Conservation (phyloP, 2,329 filamentous ascomycete species). For the Microcyclosporella mali region DNA sequence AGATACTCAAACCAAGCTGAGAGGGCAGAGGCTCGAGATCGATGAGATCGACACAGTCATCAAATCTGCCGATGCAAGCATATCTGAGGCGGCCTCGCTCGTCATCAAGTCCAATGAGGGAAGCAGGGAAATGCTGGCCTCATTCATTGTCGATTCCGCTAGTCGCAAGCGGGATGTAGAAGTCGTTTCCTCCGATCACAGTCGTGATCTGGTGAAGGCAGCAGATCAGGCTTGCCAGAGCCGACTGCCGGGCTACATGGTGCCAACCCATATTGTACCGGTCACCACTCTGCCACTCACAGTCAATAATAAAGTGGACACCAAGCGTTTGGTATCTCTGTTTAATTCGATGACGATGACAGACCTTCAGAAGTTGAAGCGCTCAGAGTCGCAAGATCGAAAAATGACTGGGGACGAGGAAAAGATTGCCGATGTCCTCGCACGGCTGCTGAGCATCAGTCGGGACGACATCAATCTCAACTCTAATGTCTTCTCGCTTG, state of each 20-base stretch:
- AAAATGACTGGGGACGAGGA: slow-evolving; percentile 36
- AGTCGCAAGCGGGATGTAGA: slow-evolving; percentile 18
- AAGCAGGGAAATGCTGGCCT: slow-evolving; percentile 75
- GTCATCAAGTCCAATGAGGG: slow-evolving; percentile 66
- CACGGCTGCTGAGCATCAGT: slow-evolving; percentile 46
- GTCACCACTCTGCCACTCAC: slow-evolving; percentile 71
- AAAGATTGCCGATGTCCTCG: slow-evolving; percentile 50
- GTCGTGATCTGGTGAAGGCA: slow-evolving; percentile 17
- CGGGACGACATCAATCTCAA: slow-evolving; percentile 42
- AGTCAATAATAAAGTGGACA: slow-evolving; percentile 82
- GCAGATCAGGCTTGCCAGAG: slow-evolving; percentile 55
- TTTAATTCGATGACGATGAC: slow-evolving; percentile 58
- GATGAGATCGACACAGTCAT: slow-evolving; percentile 87
- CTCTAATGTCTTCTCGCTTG: slow-evolving; percentile 76
- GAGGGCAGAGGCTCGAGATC: slow-evolving; percentile 82
- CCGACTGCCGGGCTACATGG: slow-evolving; percentile 77
- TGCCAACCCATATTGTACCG: slow-evolving; percentile 75
- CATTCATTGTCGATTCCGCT: slow-evolving; percentile 53
- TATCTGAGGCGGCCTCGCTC: slow-evolving; percentile 69
- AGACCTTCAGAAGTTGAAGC: slow-evolving; percentile 53
- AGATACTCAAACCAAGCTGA: slow-evolving; percentile 87
- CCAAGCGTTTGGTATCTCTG: slow-evolving; percentile 59
- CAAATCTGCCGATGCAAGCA: slow-evolving; percentile 49
- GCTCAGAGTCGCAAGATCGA: slow-evolving; percentile 15
- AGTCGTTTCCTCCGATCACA: slow-evolving; percentile 34